A percentile compares a stretch with the other conserved stretches of the same genome.
Conservation (phyloP, 1,284 basidiomycete genomes). For the Peniophora sp. region DNA sequence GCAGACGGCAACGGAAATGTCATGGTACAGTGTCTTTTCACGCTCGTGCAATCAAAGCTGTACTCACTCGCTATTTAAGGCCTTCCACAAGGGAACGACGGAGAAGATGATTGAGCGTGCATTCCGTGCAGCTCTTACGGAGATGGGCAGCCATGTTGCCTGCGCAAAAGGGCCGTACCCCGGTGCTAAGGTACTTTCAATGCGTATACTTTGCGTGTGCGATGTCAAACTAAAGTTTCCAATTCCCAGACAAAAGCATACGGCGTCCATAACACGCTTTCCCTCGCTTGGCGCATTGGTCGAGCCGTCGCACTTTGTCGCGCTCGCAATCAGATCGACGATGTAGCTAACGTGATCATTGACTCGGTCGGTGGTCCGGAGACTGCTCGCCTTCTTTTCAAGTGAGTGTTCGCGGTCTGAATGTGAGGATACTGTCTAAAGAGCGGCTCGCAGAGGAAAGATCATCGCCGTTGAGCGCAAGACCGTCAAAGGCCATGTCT, state of each 20-base stretch:
- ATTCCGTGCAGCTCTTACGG: conserved; percentile 7
- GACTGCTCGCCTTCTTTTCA: conserved; percentile 5
- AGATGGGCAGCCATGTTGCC: conserved; percentile 8
- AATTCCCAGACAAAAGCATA: background rate
- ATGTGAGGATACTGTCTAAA: conserved; percentile 6
- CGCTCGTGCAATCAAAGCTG: background rate
- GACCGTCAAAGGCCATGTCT: conserved; percentile 5
- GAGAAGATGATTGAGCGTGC: conserved; percentile 9
- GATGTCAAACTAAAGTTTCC: no score
- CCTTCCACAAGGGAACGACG: conserved; percentile 2
- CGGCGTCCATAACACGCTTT: conserved; percentile 5
- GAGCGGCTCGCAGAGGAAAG: conserved; percentile 5
- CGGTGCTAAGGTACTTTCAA: background rate
- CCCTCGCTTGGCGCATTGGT: conserved; percentile 9
- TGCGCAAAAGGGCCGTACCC: conserved; percentile 4
- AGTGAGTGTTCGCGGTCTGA: conserved; percentile 6
- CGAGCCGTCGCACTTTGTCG: conserved; percentile 7
- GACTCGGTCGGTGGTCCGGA: conserved; percentile 6
- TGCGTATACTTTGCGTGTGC: no score
- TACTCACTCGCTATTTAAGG: background rate
- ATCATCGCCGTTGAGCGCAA: conserved; percentile 1
- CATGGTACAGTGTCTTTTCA: background rate
- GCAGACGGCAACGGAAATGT: conserved; percentile 8
- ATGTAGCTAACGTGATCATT: conserved; percentile 7
- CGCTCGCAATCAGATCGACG: conserved; percentile 1